These are phyloP conservation scores for Penicillium alfredii DNA, from an alignment of 495 filamentous ascomycete species.

Conservation along the genomic window DNA sequence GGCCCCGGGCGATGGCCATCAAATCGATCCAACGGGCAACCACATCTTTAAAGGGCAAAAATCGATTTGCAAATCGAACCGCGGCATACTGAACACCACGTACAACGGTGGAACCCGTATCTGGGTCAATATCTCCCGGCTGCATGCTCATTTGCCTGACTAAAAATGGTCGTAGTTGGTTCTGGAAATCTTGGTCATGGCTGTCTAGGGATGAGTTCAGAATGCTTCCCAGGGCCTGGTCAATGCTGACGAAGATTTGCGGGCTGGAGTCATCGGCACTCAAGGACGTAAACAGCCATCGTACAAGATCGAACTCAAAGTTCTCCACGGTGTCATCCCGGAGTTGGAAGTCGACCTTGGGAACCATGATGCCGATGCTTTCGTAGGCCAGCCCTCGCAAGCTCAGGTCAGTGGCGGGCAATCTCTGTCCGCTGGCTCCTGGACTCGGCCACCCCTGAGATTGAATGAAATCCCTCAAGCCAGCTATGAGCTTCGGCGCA, in stretches of 20 bases:
- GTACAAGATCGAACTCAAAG: conserved; percentile 55
- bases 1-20: conserved; percentile 61
- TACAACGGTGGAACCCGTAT: conserved; percentile 38
- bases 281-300: conserved; percentile 78
- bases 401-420: conserved; percentile 53
- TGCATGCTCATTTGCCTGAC: conserved; percentile 58
- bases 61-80: conserved; percentile 88
- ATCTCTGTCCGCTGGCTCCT: conserved; percentile 35
- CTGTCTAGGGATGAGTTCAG: conserved; percentile 51
- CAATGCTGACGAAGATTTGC: conserved; percentile 76
- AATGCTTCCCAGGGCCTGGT: conserved; percentile 78
- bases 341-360: conserved; percentile 36
- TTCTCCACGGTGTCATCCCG: conserved; percentile 32
- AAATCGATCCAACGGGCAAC: conserved; percentile 83
- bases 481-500: conserved; percentile 62
- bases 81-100: conserved; percentile 72
- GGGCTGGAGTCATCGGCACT: conserved; percentile 69
- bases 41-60: conserved; percentile 71
- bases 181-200: conserved; percentile 36
- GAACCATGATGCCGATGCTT: conserved; percentile 73
- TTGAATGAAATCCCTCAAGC: conserved; percentile 68
- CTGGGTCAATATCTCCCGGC: conserved; percentile 41
- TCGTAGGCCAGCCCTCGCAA: conserved; percentile 76
- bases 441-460: conserved; percentile 78
- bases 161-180: conserved; percentile 54